These are phyloP conservation scores for Globisporangium alternatum DNA, from an alignment of 352 stramenopile species.

Conservation along the genomic window DNA sequence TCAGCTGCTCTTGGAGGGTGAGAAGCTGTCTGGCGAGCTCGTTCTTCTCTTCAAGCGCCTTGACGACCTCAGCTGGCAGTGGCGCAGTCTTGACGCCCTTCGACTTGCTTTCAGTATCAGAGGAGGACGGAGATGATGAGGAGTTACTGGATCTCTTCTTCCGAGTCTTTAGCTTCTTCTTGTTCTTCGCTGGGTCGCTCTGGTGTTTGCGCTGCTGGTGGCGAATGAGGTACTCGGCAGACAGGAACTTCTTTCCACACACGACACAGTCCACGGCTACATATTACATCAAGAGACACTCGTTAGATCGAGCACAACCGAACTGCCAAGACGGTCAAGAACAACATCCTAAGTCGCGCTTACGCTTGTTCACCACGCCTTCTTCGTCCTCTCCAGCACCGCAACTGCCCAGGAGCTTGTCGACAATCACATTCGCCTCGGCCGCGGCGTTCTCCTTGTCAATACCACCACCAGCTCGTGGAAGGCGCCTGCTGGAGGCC, in stretches of 20 bases:
- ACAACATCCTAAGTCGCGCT: not conserved
- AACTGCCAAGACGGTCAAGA: too few species aligned
- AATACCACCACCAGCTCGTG: not conserved
- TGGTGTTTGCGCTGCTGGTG: slow-evolving; percentile 68
- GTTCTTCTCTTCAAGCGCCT: slow-evolving; percentile 56
- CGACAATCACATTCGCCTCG: slow-evolving; percentile 31
- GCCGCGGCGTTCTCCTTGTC: slow-evolving; percentile 40
- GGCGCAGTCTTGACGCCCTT: slow-evolving; percentile 7
- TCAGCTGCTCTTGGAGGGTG: slow-evolving; percentile 53
- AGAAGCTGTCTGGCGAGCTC: slow-evolving; percentile 53
- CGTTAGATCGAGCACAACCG: not conserved
- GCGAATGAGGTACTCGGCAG: slow-evolving; percentile 63
- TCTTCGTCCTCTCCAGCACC: slow-evolving; percentile 1
- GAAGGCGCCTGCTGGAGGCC: slow-evolving; percentile 22
- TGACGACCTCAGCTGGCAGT: slow-evolving; percentile 36
- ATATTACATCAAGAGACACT: not conserved
- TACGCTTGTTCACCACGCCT: slow-evolving; percentile 28
- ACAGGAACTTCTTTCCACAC: slow-evolving; percentile 77
- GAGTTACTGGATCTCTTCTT: slow-evolving; percentile 10
- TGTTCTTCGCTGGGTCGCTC: slow-evolving; percentile 11
- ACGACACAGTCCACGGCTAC: slow-evolving; percentile 54
- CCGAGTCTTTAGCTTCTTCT: slow-evolving; percentile 23
- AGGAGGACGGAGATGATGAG: slow-evolving; percentile 5
- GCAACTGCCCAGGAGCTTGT: slow-evolving; percentile 24
- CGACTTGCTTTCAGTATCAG: not conserved